Conservation (phyloP, 139 green algal genomes). For the Asterochloris sp. region DNA sequence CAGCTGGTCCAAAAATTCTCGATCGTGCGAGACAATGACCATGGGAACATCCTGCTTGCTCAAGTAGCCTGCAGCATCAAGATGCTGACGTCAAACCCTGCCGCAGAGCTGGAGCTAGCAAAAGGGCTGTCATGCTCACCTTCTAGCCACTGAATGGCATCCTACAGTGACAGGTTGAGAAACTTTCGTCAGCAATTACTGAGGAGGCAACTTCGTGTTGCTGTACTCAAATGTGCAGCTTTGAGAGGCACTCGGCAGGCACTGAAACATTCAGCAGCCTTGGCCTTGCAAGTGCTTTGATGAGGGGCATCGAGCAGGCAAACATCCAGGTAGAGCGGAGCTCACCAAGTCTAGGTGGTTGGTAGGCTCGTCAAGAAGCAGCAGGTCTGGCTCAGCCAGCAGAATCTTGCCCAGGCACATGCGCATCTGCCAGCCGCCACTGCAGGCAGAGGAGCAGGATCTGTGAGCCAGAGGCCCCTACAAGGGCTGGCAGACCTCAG, state of each 20-base stretch:
- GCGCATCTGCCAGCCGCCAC: constrained; percentile 98
- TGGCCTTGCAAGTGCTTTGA: no score
- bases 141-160: constrained; percentile 98
- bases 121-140: constrained; percentile 8
- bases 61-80: constrained; percentile 66
- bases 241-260: no score
- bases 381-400: constrained; percentile 89
- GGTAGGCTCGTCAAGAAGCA: constrained; percentile 97
- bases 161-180: constrained; percentile 3
- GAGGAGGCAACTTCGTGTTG: no score
- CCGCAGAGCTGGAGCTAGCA: no score
- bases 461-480: no score
- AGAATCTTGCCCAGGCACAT: constrained; percentile 99
- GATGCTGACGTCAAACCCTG: no score
- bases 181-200: no score
- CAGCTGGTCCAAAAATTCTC: constrained; percentile 96
- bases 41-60: constrained; percentile 80
- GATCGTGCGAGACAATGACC: constrained; percentile 96
- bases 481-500: background rate
- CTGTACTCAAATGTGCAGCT: no score
- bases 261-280: no score
- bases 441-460: constrained; percentile 36
- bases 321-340: no score
- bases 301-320: no score
- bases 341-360: constrained; percentile 94